Base-by-base conservation (phyloP, 805 yeast species). In the Sugiyamaella mastotermitis region DNA sequence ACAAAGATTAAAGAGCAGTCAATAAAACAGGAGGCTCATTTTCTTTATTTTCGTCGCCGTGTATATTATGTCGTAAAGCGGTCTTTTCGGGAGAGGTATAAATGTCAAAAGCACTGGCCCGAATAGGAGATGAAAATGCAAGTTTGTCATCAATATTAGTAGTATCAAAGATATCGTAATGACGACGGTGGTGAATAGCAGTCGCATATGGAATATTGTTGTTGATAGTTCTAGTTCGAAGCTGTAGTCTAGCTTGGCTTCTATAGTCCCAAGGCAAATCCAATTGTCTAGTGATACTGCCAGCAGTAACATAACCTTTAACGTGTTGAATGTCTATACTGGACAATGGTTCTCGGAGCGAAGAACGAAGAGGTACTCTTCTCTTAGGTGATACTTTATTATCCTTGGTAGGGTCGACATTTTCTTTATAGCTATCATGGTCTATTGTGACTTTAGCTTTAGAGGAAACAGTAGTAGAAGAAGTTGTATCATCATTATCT, bases 191-290 rank as follows among this genome's bases (percentile, higher is more conserved):
- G 6, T 25, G 11, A 3, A 25, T 23, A 4, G 5, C 25, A 4
- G 34, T 31, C 15, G 34, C 34, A 9, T 15, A 31, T 17, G 34
- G 34, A 31, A 25, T 23, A 17, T 19, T 14, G 4, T 31, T 16
- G 10, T 18, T 11, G 10, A 19, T 18, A 15, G 21, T 13, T 5
- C 15, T 25, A 15, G 25, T 23, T 11, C 34, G 11, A 9, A 31
- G 21, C 20, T 31, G 25, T 13, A 10, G 23, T 16, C 14, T 31
- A 23, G 14, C 5, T 18, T 31, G 34, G 5, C 25, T 15, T 5
- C 13, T 14, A 4, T n/a, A 16, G 13, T 3, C 4, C 34, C 34
- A 31, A 10, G 28, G 26, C 21, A 9, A 10, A 16, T 5, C n/a
- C 17, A n/a, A n/a, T n/a, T n/a, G n/a, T n/a, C n/a, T n/a, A n/a